phyloP scores from a whole-genome alignment of 768 basidiomycete species.

The Leccinum aurantiacum region DNA sequence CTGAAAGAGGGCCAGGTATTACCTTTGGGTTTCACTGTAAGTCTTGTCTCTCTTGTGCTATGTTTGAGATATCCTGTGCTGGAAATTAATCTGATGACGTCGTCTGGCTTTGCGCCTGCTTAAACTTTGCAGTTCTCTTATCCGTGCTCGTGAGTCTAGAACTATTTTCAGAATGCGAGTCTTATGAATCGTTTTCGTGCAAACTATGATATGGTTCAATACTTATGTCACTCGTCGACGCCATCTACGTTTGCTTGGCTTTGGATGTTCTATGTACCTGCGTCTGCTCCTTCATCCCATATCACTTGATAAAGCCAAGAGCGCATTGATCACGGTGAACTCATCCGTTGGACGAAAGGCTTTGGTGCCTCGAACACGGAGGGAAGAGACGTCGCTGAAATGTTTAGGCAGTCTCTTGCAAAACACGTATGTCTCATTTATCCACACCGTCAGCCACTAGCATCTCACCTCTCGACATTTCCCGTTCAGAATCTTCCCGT shows the following conservation, averaged over 20 bases:
- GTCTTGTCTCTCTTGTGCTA: conserved; percentile 31
- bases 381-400: conserved; percentile 87
- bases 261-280: neutral
- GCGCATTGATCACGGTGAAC: conserved; percentile 87
- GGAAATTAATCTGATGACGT: conserved; percentile 6
- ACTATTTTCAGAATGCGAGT: neutral
- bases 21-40: conserved; percentile 90
- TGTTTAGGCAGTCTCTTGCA: conserved; percentile 83
- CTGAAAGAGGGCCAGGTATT: conserved; percentile 56
- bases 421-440: conserved; percentile 58
- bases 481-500: conserved; percentile 73
- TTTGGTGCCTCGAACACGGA: conserved; percentile 92
- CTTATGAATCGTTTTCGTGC: neutral
- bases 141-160: conserved; percentile 74
- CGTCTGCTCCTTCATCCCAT: neutral
- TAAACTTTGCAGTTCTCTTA: conserved; percentile 79
- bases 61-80: neutral
- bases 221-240: neutral
- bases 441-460: neutral
- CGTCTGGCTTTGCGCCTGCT: neutral
- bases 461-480: neutral
- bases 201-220: neutral
- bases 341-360: conserved; percentile 99
- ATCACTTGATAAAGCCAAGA: conserved; percentile 61
- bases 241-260: neutral